phyloP scores from a whole-genome alignment of 2,329 filamentous ascomycete genomes.

The Colletotrichum limetticola region DNA sequence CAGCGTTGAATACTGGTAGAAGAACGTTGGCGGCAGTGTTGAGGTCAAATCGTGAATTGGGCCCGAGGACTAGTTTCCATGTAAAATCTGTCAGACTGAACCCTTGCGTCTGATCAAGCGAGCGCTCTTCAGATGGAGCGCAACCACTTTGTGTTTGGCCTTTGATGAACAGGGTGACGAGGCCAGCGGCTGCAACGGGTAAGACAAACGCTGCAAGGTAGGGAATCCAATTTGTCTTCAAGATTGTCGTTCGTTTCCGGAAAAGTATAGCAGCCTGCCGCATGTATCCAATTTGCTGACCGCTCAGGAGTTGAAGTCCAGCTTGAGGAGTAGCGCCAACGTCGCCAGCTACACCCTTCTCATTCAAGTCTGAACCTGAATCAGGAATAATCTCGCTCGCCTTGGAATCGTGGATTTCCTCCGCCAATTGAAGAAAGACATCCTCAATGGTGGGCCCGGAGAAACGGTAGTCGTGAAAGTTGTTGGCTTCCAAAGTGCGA shows the following conservation, averaged over 20 bases:
- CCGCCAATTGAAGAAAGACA: slow-evolving; percentile 87
- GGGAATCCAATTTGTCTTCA: slow-evolving; percentile 82
- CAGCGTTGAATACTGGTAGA: slow-evolving; percentile 50
- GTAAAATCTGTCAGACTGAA: slow-evolving; percentile 49
- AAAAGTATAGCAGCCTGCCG: slow-evolving; percentile 81
- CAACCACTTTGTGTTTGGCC: slow-evolving; percentile 64
- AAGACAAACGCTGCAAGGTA: slow-evolving; percentile 80
- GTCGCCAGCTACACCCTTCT: slow-evolving; percentile 42
- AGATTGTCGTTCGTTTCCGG: slow-evolving; percentile 79
- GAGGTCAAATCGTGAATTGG: slow-evolving; percentile 40
- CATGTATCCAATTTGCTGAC: slow-evolving; percentile 74
- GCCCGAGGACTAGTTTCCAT: slow-evolving; percentile 55
- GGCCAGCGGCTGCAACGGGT: slow-evolving; percentile 80
- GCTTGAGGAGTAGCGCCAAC: slow-evolving; percentile 35
- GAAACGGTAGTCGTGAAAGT: slow-evolving; percentile 83
- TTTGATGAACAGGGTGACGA: slow-evolving; percentile 81
- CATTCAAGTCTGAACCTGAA: slow-evolving; percentile 26
- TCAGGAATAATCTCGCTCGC: not conserved
- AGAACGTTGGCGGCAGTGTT: slow-evolving; percentile 40
- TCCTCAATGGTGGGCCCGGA: slow-evolving; percentile 92
- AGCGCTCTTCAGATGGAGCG: slow-evolving; percentile 58
- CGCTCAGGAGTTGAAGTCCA: slow-evolving; percentile 71
- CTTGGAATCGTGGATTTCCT: slow-evolving; percentile 71
- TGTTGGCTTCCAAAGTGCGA: slow-evolving; percentile 71
- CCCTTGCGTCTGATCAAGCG: slow-evolving; percentile 50